Conservation (phyloP, 73 alveolate genomes). For the Effrenium voratum region DNA sequence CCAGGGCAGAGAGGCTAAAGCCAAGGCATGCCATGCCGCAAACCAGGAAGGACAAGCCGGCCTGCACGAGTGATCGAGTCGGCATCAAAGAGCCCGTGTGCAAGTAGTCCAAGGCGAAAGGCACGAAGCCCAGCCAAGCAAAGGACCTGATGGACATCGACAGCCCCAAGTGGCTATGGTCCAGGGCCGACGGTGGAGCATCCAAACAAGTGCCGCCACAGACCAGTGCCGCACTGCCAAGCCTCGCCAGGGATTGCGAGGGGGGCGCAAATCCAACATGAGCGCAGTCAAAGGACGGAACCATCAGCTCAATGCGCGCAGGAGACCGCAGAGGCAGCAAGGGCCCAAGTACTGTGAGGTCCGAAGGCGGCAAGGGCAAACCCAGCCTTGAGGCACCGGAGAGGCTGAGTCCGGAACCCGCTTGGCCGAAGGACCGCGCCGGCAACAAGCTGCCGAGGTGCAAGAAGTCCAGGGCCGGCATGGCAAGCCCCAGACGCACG, state of each 20-base stretch:
- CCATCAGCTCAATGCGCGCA: neutral
- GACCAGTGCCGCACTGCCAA: neutral
- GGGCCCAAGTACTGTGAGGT: neutral
- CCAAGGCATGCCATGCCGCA: neutral
- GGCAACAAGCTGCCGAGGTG: conserved; percentile 17
- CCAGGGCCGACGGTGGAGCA: neutral
- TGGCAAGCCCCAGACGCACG: neutral
- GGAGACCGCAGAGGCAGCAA: neutral
- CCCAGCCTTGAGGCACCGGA: neutral
- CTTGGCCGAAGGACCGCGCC: neutral
- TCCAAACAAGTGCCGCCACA: neutral
- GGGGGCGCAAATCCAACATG: neutral
- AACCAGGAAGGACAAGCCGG: neutral
- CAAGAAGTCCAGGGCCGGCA: conserved; percentile 32
- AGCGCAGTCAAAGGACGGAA: neutral
- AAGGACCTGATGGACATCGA: neutral
- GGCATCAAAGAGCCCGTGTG: conserved; percentile 9
- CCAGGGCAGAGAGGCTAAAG: neutral
- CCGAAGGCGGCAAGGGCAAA: neutral
- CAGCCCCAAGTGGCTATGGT: neutral
- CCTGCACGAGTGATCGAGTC: neutral
- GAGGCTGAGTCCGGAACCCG: neutral
- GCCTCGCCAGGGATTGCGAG: neutral
- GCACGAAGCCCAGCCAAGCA: neutral
- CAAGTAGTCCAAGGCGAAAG: neutral